A percentile compares a stretch with the other conserved stretches of the same genome.
phyloP scores from a whole-genome alignment of 1,284 basidiomycete genomes.

The Cutaneotrichosporon curvatum region DNA sequence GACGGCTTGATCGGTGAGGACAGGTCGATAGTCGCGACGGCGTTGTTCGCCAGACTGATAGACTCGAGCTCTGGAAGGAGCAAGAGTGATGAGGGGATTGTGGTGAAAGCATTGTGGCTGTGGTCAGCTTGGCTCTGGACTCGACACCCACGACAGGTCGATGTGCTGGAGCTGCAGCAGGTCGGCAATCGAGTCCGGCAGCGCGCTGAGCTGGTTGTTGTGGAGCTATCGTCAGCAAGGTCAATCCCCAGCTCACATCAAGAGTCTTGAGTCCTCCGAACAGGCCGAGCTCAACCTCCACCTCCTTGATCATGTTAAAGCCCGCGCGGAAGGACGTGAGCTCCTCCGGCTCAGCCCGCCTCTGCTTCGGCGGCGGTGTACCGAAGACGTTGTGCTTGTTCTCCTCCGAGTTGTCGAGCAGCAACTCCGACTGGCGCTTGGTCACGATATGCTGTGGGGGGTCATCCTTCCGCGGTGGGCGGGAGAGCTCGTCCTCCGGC shows the following conservation, averaged over 20 bases:
- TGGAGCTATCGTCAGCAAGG: slow-evolving; percentile 23
- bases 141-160: slow-evolving; percentile 37
- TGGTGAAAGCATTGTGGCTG: slow-evolving; percentile 35
- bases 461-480: slow-evolving; percentile 15
- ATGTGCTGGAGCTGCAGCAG: slow-evolving; percentile 35
- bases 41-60: slow-evolving; percentile 40
- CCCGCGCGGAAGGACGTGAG: slow-evolving; percentile 29
- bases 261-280: slow-evolving; percentile 41
- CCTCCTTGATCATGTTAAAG: slow-evolving; percentile 26
- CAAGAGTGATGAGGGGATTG: slow-evolving; percentile 33
- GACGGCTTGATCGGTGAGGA: slow-evolving; percentile 33
- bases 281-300: slow-evolving; percentile 42
- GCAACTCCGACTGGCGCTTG: slow-evolving; percentile 7
- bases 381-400: slow-evolving; percentile 16
- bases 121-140: background rate
- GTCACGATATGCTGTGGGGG: slow-evolving; percentile 1
- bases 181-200: slow-evolving; percentile 41
- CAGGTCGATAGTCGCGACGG: slow-evolving; percentile 31
- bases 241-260: slow-evolving; percentile 29
- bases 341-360: slow-evolving; percentile 41
- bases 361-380: slow-evolving; percentile 14
- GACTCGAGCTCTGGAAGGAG: slow-evolving; percentile 38
- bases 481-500: slow-evolving; percentile 24
- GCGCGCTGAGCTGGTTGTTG: slow-evolving; percentile 25
- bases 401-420: slow-evolving; percentile 11